A percentile compares a stretch with the other conserved stretches of the same genome.
These are phyloP conservation scores for Metschnikowia anglica DNA, from an alignment of 805 yeast species.

Conservation along the genomic window DNA sequence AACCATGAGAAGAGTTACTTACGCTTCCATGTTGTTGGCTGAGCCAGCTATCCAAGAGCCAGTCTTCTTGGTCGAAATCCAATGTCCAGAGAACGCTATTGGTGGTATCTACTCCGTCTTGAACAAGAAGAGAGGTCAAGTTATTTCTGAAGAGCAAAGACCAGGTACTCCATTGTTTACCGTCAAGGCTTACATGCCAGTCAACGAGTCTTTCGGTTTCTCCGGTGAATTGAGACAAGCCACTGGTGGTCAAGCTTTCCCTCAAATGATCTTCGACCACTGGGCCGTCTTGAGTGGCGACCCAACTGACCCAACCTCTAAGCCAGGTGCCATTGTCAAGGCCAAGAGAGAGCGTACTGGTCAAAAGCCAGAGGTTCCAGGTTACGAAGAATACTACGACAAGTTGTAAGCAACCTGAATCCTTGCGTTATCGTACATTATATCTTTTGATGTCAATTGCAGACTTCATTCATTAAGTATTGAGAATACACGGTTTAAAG, in stretches of 20 bases:
- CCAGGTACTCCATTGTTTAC: slow-evolving; percentile 99
- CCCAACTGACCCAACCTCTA: slow-evolving; percentile 78
- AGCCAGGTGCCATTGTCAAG: slow-evolving; percentile 60
- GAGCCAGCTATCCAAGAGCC: slow-evolving; percentile 99
- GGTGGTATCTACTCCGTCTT: slow-evolving; percentile 99
- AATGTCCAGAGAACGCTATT: slow-evolving; percentile 98
- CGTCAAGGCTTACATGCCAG: slow-evolving; percentile 99
- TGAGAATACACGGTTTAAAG: slow-evolving; percentile 16
- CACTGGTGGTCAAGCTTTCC: slow-evolving; percentile 99
- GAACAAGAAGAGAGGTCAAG: slow-evolving; percentile 99
- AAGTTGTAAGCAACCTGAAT: slow-evolving; percentile 55
- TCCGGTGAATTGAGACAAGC: slow-evolving; percentile 99
- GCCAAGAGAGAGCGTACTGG: slow-evolving; percentile 91
- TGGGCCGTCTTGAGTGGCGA: slow-evolving; percentile 92
- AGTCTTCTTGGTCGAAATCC: slow-evolving; percentile 97
- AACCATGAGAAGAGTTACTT: slow-evolving; percentile 99
- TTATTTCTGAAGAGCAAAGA: slow-evolving; percentile 98
- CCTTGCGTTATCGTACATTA: slow-evolving; percentile 15
- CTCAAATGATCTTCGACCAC: slow-evolving; percentile 99
- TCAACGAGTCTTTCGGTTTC: slow-evolving; percentile 99
- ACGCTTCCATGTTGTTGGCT: slow-evolving; percentile 97
- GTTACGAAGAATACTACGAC: slow-evolving; percentile 98
- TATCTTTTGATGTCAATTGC: slow-evolving; percentile 16
- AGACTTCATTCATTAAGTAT: slow-evolving; percentile 13
- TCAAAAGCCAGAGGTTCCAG: slow-evolving; percentile 96